Conservation (phyloP, 1,284 basidiomycete species). For the Boletus holoroseus region DNA sequence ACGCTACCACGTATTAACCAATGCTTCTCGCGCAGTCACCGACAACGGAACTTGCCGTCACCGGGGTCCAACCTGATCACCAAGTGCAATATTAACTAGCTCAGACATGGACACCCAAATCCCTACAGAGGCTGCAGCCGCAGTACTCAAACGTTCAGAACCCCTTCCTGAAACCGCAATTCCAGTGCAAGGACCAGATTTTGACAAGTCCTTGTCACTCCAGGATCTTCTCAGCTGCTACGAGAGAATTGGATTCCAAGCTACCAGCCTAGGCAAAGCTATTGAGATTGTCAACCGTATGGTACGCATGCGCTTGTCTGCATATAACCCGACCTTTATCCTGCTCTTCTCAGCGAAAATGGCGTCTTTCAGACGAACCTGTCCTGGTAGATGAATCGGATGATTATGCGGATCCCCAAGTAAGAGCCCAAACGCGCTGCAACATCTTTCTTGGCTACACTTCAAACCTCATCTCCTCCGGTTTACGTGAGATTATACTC, state of each 20-base stretch:
- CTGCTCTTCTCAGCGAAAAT: conserved; percentile 52
- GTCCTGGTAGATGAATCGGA: conserved; percentile 63
- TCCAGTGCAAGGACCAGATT: conserved; percentile 83
- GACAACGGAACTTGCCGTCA: conserved; percentile 28
- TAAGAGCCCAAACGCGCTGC: conserved; percentile 68
- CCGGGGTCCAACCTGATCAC: background rate
- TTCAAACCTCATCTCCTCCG: conserved; percentile 97
- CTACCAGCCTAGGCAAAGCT: conserved; percentile 83
- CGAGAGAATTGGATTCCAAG: conserved; percentile 93
- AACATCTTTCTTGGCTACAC: conserved; percentile 97
- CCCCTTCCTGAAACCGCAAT: conserved; percentile 68
- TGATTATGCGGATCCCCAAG: conserved; percentile 51
- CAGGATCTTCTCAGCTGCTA: conserved; percentile 74
- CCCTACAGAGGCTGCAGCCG: conserved; percentile 60
- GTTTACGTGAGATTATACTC: conserved; percentile 88
- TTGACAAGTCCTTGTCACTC: conserved; percentile 68
- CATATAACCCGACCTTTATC: conserved; percentile 7
- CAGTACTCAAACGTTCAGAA: conserved; percentile 75
- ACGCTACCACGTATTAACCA: background rate
- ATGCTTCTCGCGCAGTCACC: background rate
- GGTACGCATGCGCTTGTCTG: conserved; percentile 43
- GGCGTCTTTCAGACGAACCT: conserved; percentile 81
- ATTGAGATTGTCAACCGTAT: conserved; percentile 89
- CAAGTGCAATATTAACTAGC: background rate
- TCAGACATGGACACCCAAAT: conserved; percentile 32